Conservation (phyloP, 805 yeast species). For the Hermanozyma aechmeae region DNA sequence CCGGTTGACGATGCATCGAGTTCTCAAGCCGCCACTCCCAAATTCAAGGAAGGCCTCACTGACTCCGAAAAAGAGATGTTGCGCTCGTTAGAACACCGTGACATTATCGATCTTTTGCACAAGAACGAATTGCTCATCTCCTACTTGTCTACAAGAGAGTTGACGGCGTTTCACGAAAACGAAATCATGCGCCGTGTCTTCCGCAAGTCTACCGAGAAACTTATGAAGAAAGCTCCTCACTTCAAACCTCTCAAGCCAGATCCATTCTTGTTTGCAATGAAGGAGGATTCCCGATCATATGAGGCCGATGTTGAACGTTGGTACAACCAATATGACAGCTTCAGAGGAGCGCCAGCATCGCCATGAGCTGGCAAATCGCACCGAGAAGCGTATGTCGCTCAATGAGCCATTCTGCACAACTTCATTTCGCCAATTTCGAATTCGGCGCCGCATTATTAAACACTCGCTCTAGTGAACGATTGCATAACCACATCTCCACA, state of each 20-base stretch:
- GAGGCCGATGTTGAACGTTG: slow-evolving; percentile 16
- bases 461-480: no score
- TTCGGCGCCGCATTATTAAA: no score
- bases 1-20: no score
- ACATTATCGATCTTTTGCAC: slow-evolving; percentile 15
- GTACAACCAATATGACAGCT: no score
- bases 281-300: slow-evolving; percentile 11
- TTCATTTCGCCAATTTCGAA: no score
- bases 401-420: no score
- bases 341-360: no score
- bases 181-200: slow-evolving; percentile 18
- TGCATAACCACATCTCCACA: no score
- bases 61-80: slow-evolving; percentile 5
- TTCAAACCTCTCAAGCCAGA: slow-evolving; percentile 22
- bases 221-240: slow-evolving; percentile 13
- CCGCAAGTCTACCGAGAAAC: slow-evolving; percentile 12
- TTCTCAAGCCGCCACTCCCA: background rate
- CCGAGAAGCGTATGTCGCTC: no score
- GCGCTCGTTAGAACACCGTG: slow-evolving; percentile 4
- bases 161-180: slow-evolving; percentile 24
- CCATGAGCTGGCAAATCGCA: no score
- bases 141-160: slow-evolving; percentile 17
- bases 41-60: slow-evolving; percentile 3
- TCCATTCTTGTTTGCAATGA: slow-evolving; percentile 14
- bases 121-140: slow-evolving; percentile 20